phyloP scores from a whole-genome alignment of 2,329 filamentous ascomycete genomes.

The Aspergillus terreus region DNA sequence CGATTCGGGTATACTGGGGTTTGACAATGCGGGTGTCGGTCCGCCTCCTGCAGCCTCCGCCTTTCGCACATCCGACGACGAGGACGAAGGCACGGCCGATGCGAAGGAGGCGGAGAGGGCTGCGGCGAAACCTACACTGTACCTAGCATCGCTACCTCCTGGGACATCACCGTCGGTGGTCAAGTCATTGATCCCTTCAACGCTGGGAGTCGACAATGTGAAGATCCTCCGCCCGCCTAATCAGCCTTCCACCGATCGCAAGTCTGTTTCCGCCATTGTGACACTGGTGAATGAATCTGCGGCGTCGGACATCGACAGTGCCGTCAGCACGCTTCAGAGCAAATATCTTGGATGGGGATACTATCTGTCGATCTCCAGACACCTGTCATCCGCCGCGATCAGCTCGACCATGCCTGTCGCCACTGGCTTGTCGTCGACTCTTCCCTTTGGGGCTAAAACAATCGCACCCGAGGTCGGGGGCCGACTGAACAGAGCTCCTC shows the following conservation, averaged over 20 bases:
- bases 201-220: constrained; percentile 67
- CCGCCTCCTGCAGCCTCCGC: constrained; percentile 30
- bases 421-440: constrained; percentile 46
- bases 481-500: constrained; percentile 48
- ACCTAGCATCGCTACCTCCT: constrained; percentile 52
- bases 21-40: constrained; percentile 26
- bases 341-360: constrained; percentile 81
- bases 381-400: constrained; percentile 74
- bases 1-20: constrained; percentile 37
- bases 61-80: constrained; percentile 43
- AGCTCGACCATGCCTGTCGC: constrained; percentile 50
- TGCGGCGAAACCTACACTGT: constrained; percentile 53
- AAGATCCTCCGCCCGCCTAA: constrained; percentile 61
- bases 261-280: constrained; percentile 72
- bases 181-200: constrained; percentile 48
- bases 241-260: constrained; percentile 54
- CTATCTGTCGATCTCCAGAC: constrained; percentile 73
- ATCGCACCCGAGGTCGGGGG: constrained; percentile 48
- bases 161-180: constrained; percentile 49
- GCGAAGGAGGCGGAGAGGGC: constrained; percentile 44
- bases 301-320: constrained; percentile 75
- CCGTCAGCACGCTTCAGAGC: constrained; percentile 75
- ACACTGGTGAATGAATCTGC: constrained; percentile 77
- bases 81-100: constrained; percentile 40
- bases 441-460: constrained; percentile 75